These are phyloP conservation scores for Collybia sp. DNA, from an alignment of 768 basidiomycete genomes.

Conservation along the genomic window DNA sequence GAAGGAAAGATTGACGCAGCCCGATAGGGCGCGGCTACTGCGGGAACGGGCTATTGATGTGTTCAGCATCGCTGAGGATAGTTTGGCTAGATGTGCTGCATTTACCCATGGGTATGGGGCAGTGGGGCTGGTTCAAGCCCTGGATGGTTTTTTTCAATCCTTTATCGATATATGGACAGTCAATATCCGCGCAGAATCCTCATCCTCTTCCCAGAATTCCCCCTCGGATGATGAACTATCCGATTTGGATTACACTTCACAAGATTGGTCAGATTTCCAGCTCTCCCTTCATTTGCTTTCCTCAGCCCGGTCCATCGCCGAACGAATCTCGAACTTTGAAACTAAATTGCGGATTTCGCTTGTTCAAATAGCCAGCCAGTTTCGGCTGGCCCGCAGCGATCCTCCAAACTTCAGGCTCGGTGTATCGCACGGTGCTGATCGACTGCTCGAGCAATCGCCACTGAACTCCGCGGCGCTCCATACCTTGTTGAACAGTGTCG, in stretches of 20 bases:
- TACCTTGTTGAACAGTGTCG: slow-evolving; percentile 48
- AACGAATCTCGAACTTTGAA: slow-evolving; percentile 69
- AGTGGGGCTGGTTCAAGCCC: slow-evolving; percentile 63
- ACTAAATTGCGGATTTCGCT: slow-evolving; percentile 56
- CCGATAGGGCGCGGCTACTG: slow-evolving; percentile 58
- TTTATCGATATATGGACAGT: slow-evolving; percentile 68
- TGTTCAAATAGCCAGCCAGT: slow-evolving; percentile 50
- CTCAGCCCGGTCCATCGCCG: slow-evolving; percentile 69
- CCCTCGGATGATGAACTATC: slow-evolving; percentile 59
- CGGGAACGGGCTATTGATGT: slow-evolving; percentile 74
- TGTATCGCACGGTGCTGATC: slow-evolving; percentile 61
- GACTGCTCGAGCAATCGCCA: slow-evolving; percentile 76
- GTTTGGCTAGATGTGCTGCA: slow-evolving; percentile 62
- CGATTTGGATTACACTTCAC: slow-evolving; percentile 80
- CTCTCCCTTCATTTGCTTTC: slow-evolving; percentile 76
- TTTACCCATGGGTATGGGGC: slow-evolving; percentile 92
- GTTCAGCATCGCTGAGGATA: slow-evolving; percentile 77
- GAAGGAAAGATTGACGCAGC: slow-evolving; percentile 29
- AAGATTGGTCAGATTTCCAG: slow-evolving; percentile 90
- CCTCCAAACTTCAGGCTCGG: slow-evolving; percentile 51
- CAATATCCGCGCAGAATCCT: slow-evolving; percentile 38
- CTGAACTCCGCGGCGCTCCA: slow-evolving; percentile 81
- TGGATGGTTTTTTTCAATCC: slow-evolving; percentile 66
- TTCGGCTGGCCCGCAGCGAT: slow-evolving; percentile 54
- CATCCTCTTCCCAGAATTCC: slow-evolving; percentile 19